Conservation (phyloP, 2,329 filamentous ascomycete genomes). For the Waltergamsia citrina region DNA sequence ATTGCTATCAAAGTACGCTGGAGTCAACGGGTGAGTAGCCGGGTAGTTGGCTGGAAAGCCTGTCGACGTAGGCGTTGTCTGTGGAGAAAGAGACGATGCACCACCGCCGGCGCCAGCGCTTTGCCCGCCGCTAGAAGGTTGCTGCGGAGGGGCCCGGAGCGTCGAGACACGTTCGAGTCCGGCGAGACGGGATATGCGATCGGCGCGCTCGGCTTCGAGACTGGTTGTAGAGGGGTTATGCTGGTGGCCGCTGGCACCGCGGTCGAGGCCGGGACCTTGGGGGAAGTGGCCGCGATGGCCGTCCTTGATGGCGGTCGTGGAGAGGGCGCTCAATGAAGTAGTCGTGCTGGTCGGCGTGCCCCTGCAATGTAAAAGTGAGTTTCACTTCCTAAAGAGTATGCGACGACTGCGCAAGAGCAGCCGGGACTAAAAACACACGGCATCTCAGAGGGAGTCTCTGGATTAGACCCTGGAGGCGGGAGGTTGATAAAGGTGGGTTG, state of each 20-base stretch:
- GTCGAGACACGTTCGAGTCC: constrained; percentile 84
- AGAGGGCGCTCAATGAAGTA: constrained; percentile 83
- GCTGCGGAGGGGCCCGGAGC: constrained; percentile 44
- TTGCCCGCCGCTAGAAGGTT: constrained; percentile 16
- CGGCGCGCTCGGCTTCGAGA: constrained; percentile 83
- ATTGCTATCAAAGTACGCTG: constrained; percentile 74
- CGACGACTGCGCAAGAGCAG: not conserved
- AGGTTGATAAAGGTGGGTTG: constrained; percentile 71
- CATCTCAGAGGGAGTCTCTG: constrained; percentile 80
- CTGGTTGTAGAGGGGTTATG: constrained; percentile 56
- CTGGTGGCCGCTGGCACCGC: constrained; percentile 46
- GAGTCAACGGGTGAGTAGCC: constrained; percentile 32
- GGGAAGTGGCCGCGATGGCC: constrained; percentile 78
- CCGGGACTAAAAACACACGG: constrained; percentile 51
- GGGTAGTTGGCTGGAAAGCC: constrained; percentile 31
- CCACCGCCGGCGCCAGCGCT: constrained; percentile 9
- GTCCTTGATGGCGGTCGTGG: constrained; percentile 93
- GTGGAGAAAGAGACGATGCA: constrained; percentile 32
- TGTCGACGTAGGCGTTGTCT: constrained; percentile 40
- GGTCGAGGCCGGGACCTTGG: constrained; percentile 35
- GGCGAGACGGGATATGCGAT: constrained; percentile 88
- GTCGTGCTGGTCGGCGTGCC: constrained; percentile 90
- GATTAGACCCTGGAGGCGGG: constrained; percentile 71
- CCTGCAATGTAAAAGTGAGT: constrained; percentile 30
- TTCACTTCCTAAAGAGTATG: constrained; percentile 3